Percentiles rank a stretch among this genome's conserved stretches.
phyloP scores from a whole-genome alignment of 768 basidiomycete species.

The Russula virescens region DNA sequence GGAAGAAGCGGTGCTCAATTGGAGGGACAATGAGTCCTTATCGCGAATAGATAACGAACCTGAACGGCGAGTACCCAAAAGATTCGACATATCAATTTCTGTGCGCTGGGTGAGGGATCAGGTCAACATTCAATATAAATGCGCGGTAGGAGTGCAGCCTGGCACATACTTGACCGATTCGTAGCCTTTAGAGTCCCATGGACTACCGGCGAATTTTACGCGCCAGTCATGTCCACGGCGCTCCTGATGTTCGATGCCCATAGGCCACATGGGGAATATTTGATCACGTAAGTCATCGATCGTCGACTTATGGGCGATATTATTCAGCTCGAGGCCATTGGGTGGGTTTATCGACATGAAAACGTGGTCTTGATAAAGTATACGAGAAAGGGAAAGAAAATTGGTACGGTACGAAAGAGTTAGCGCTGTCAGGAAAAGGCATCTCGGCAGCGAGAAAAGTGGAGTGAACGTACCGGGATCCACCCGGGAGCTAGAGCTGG shows the following conservation, averaged over 20 bases:
- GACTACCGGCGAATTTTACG: constrained; percentile 58
- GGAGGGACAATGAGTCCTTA: constrained; percentile 18
- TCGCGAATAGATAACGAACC: constrained; percentile 36
- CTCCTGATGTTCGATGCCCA: constrained; percentile 50
- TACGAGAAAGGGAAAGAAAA: neutral
- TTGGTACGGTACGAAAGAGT: neutral
- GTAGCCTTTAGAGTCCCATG: constrained; percentile 58
- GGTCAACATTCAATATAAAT: neutral
- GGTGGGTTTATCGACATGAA: constrained; percentile 63
- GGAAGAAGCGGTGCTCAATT: constrained; percentile 1
- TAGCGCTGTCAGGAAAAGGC: constrained; percentile 1
- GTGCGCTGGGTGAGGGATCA: constrained; percentile 39
- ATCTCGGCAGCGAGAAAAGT: neutral
- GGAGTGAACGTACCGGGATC: constrained; percentile 27
- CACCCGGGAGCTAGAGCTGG: constrained; percentile 31
- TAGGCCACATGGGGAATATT: constrained; percentile 60
- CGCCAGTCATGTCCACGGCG: constrained; percentile 47
- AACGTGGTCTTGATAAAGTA: constrained; percentile 53
- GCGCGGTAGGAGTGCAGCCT: constrained; percentile 23
- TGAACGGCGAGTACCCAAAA: constrained; percentile 55
- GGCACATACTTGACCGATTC: constrained; percentile 45
- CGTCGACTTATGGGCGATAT: constrained; percentile 45
- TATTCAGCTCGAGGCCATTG: constrained; percentile 51
- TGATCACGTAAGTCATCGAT: constrained; percentile 52
- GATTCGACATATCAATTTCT: constrained; percentile 52